Percentiles rank a stretch among this genome's conserved stretches.
phyloP scores from a whole-genome alignment of 169 alveolate genomes.

The Plasmodium fragile region DNA sequence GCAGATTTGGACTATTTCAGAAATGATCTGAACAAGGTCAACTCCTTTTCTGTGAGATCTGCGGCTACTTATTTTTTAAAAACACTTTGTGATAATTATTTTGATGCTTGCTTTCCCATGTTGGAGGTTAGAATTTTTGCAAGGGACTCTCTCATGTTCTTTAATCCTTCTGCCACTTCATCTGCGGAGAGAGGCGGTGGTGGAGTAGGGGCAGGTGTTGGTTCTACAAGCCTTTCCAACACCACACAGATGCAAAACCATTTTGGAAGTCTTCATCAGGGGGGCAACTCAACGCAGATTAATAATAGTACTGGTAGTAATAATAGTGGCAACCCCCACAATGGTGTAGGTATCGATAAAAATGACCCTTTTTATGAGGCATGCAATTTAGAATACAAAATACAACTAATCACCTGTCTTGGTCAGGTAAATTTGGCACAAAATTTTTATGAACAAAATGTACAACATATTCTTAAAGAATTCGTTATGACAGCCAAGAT shows the following conservation, averaged over 20 bases:
- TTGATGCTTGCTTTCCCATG: conserved; percentile 35
- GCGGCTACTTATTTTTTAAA: conserved; percentile 42
- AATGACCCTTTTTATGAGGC: conserved; percentile 42
- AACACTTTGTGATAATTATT: conserved; percentile 42
- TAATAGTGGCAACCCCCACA: neutral
- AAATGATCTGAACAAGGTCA: conserved; percentile 37
- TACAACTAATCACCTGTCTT: conserved; percentile 43
- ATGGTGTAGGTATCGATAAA: neutral
- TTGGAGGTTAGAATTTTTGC: conserved; percentile 18
- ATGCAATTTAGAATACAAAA: conserved; percentile 49
- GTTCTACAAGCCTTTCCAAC: neutral
- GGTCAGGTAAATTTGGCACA: conserved; percentile 27
- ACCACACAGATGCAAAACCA: neutral
- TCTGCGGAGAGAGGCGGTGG: neutral
- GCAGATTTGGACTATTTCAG: conserved; percentile 61
- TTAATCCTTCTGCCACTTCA: neutral
- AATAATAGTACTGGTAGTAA: too few relatives aligned
- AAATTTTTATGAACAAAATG: conserved; percentile 40
- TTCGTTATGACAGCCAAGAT: conserved; percentile 13
- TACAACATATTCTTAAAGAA: conserved; percentile 10
- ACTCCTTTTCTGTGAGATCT: conserved; percentile 47
- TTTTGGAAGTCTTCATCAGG: neutral
- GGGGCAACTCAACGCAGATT: neutral
- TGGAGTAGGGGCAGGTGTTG: neutral
- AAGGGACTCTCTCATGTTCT: conserved; percentile 9